Percentiles rank a stretch among this genome's conserved stretches.
These are phyloP conservation scores for Trichoderma reesei DNA, from an alignment of 495 filamentous ascomycete genomes.

Conservation along the genomic window DNA sequence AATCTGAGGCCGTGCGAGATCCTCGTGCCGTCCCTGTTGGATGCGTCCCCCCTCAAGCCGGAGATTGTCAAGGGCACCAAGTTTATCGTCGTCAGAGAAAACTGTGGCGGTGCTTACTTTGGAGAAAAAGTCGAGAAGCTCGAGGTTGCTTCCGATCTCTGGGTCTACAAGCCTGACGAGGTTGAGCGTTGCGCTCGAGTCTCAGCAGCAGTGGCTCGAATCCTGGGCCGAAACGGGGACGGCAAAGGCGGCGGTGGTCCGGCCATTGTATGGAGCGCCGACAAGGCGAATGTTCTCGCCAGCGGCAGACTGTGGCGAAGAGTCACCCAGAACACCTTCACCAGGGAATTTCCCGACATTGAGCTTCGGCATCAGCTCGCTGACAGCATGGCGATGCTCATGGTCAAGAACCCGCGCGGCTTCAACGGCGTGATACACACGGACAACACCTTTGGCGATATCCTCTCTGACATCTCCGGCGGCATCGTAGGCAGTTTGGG, in stretches of 20 bases:
- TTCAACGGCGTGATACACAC: conserved; percentile 42
- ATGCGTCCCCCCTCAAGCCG: conserved; percentile 35
- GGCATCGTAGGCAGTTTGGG: conserved; percentile 40
- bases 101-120: conserved; percentile 45
- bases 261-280: conserved; percentile 22
- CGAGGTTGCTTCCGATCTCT: conserved; percentile 40
- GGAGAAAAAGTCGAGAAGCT: conserved; percentile 38
- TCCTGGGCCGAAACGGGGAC: conserved; percentile 22
- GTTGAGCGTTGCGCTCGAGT: conserved; percentile 41
- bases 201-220: conserved; percentile 37
- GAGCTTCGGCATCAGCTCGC: conserved; percentile 39
- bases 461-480: conserved; percentile 42
- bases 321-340: conserved; percentile 37
- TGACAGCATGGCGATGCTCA: conserved; percentile 39
- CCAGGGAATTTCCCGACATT: conserved; percentile 38
- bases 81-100: conserved; percentile 42
- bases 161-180: conserved; percentile 37
- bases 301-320: conserved; percentile 40
- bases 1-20: conserved; percentile 41
- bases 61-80: conserved; percentile 39
- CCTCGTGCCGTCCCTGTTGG: conserved; percentile 28
- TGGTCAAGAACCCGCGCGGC: conserved; percentile 38
- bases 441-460: conserved; percentile 45
- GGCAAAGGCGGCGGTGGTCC: conserved; percentile 16
- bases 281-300: conserved; percentile 45